Conservation (phyloP, 768 basidiomycete genomes). For the Crepidotus variabilis region DNA sequence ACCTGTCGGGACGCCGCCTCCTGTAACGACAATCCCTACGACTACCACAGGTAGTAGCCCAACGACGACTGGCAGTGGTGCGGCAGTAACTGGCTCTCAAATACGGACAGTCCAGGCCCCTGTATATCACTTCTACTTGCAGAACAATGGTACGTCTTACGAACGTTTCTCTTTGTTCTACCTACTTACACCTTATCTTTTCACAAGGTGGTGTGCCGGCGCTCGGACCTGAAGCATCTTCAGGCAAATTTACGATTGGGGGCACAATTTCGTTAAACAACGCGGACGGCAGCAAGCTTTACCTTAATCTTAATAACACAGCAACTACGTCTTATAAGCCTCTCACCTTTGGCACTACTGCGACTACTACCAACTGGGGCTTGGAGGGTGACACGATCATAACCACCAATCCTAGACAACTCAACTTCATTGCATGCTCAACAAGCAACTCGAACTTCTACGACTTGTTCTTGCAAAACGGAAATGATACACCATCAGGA, state of each 20-base stretch:
- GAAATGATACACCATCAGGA: constrained; percentile 42
- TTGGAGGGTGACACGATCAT: constrained; percentile 61
- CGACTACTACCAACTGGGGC: constrained; percentile 51
- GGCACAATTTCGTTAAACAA: constrained; percentile 42
- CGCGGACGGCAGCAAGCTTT: constrained; percentile 37
- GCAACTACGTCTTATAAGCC: constrained; percentile 46
- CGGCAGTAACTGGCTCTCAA: constrained; percentile 40
- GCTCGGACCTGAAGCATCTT: constrained; percentile 49
- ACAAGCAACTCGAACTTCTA: constrained; percentile 38
- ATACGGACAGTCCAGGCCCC: constrained; percentile 51
- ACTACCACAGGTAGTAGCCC: constrained; percentile 18
- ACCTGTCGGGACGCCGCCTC: constrained; percentile 13
- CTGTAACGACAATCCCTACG: constrained; percentile 17
- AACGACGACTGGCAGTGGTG: constrained; percentile 27
- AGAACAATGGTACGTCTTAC: constrained; percentile 35
- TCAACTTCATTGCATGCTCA: constrained; percentile 53
- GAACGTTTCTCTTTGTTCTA: background rate
- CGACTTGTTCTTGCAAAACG: constrained; percentile 46
- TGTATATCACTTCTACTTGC: constrained; percentile 56
- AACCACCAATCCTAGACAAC: constrained; percentile 44
- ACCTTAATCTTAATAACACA: constrained; percentile 42
- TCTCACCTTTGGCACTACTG: constrained; percentile 40
- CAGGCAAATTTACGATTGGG: constrained; percentile 47
- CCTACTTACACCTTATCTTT: background rate
- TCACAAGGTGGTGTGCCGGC: constrained; percentile 40